A percentile compares a stretch with the other conserved stretches of the same genome.
Evolutionary conservation across 1,139 yeast species (phyloP).

Genomic region (Pichia sp.): DNA sequence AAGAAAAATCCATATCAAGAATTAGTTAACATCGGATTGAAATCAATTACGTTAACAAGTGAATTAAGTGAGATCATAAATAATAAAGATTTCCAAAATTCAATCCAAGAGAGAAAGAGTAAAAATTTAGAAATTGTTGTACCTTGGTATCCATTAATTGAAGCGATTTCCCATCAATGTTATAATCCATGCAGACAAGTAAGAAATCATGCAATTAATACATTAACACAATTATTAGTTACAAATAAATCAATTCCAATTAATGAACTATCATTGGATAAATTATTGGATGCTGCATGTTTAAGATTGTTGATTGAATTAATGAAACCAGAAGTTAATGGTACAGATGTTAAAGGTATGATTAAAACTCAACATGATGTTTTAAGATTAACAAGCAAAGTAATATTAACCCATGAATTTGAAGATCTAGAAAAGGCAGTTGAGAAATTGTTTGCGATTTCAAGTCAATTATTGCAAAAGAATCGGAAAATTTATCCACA

Average conservation of each 20-base stretch:
- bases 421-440: constrained; percentile 21
- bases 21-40: constrained; percentile 51
- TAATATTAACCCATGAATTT: constrained; percentile 52
- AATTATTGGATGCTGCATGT: constrained; percentile 65
- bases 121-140: constrained; percentile 11
- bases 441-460: constrained; percentile 23
- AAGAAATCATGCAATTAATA: constrained; percentile 54
- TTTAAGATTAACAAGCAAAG: constrained; percentile 61
- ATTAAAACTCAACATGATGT: constrained; percentile 59
- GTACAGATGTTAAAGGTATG: constrained; percentile 61
- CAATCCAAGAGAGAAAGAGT: constrained; percentile 25
- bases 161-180: constrained; percentile 83
- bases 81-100: constrained; percentile 23
- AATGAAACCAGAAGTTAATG: constrained; percentile 59
- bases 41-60: constrained; percentile 56
- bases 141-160: constrained; percentile 52
- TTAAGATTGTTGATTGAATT: constrained; percentile 68
- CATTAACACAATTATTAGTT: constrained; percentile 45
- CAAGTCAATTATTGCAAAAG: constrained; percentile 23
- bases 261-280: constrained; percentile 40
- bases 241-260: constrained; percentile 22
- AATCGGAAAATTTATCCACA: constrained; percentile 17
- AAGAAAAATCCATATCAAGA: constrained; percentile 45
- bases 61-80: constrained; percentile 36
- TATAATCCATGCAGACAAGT: constrained; percentile 80